Conservation (phyloP, 768 basidiomycete species). For the Pisolithus orientalis region DNA sequence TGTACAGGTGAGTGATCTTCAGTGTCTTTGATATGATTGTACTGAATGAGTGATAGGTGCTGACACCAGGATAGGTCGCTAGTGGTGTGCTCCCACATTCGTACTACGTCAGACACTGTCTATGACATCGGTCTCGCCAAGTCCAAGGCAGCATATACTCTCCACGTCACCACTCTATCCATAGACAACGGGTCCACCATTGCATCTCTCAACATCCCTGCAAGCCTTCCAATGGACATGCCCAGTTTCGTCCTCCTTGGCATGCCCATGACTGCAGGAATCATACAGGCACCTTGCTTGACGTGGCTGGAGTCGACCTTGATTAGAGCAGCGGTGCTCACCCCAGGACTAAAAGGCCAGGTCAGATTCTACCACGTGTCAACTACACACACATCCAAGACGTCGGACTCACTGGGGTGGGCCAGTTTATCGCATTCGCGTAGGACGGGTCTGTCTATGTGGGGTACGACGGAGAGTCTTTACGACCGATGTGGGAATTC, state of each 20-base stretch:
- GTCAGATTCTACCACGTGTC: constrained; percentile 32
- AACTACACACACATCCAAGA: constrained; percentile 53
- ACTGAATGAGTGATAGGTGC: constrained; percentile 16
- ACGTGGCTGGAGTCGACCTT: constrained; percentile 46
- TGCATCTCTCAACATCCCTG: constrained; percentile 46
- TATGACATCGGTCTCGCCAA: constrained; percentile 47
- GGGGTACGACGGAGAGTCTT: constrained; percentile 37
- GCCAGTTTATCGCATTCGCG: constrained; percentile 54
- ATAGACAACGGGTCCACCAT: constrained; percentile 47
- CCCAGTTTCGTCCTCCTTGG: constrained; percentile 33
- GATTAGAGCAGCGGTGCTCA: constrained; percentile 45
- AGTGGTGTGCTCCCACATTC: constrained; percentile 57
- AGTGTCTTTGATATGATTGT: neutral
- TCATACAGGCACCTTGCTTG: constrained; percentile 13
- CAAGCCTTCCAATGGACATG: constrained; percentile 33
- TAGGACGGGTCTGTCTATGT: constrained; percentile 53
- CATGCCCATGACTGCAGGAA: constrained; percentile 7
- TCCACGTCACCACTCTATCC: constrained; percentile 62
- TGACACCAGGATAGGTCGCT: constrained; percentile 42
- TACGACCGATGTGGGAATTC: constrained; percentile 48
- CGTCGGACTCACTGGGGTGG: constrained; percentile 47
- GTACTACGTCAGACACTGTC: constrained; percentile 45
- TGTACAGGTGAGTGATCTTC: constrained; percentile 19
- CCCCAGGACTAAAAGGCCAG: constrained; percentile 45
- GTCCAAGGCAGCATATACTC: constrained; percentile 47